Evolutionary conservation across 2,329 filamentous ascomycete genomes (phyloP), one percentile per base, ranked within the genome.

Genomic region (Clarireedia homoeocarpa): DNA sequence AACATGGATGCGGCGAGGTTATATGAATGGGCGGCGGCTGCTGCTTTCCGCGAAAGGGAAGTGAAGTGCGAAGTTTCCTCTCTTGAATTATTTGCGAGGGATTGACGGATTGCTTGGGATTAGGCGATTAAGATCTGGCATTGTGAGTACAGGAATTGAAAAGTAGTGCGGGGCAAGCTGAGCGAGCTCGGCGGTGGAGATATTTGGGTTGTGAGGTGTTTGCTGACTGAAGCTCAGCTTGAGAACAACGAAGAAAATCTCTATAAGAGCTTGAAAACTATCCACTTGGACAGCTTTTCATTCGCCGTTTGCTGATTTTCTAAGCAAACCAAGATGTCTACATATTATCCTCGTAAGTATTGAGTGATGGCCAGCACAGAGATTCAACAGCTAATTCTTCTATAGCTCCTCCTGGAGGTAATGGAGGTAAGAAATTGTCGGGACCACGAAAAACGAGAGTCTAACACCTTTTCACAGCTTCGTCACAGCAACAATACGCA

Each of bases 281-380:
- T 34, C 30, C 1, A 34, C 12, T 34, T 34, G 9, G 30, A 14
- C 30, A 12, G 30, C 9, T 10, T 34, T 34, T 2, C 30, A 14
- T 54, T 17, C 27, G 10, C 3, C 3, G 7, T 49, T 49, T 23
- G 23, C 39, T 7, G 2, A 42, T 30, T 53, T 23, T n/a, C 15
- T 10, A 20, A 5, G n/a, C 40, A 36, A 27, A 9, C 55, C 52
- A 60, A 46, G 38, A 68, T 68, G 65, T 67, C 66, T 26, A 59
- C 60, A 34, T 68, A 67, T 48, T 70, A 69, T 63, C 68, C 68
- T 64, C 68, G 68, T 70, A 59, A 61, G 68, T 66, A 30, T 39
- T n/a, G 34, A 36, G 30, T 14, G 30, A 34, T 3, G 7, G 47
- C 58, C 59, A 52, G 46, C 42, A 26, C 46, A 26, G n/a, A 34